phyloP scores from a whole-genome alignment of 2,329 filamentous ascomycete species.

The Pseudogymnoascus sp. region DNA sequence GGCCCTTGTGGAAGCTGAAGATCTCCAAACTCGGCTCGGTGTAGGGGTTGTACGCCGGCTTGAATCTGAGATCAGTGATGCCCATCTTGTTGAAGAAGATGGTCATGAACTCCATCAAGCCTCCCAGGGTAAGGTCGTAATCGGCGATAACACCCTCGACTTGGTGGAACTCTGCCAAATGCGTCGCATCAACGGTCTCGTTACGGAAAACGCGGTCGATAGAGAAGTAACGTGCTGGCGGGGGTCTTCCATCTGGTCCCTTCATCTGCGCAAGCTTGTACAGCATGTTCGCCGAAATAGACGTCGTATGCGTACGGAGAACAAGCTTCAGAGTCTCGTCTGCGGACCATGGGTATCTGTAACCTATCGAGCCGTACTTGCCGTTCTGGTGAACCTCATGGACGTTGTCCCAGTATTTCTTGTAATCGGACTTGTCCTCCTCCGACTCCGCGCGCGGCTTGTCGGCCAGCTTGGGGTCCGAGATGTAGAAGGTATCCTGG shows the following conservation, averaged over 20 bases:
- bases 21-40: constrained; percentile 98
- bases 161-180: constrained; percentile 97
- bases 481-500: constrained; percentile 98
- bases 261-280: constrained; percentile 80
- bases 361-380: constrained; percentile 91
- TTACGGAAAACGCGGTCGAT: constrained; percentile 98
- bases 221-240: constrained; percentile 86
- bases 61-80: constrained; percentile 80
- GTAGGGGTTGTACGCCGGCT: constrained; percentile 93
- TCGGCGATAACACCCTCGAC: constrained; percentile 98
- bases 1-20: constrained; percentile 85
- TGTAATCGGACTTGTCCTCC: constrained; percentile 60
- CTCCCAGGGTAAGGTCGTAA: constrained; percentile 85
- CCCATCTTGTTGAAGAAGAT: constrained; percentile 97
- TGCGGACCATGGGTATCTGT: constrained; percentile 87
- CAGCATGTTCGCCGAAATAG: constrained; percentile 83
- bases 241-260: constrained; percentile 59
- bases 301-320: constrained; percentile 91
- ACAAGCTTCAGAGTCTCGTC: constrained; percentile 83
- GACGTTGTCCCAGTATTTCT: constrained; percentile 83
- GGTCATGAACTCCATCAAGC: constrained; percentile 88
- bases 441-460: constrained; percentile 51
- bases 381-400: constrained; percentile 81
- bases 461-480: constrained; percentile 74
- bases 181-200: constrained; percentile 93